These are phyloP conservation scores for Alliaria petiolata DNA, from an alignment of 345 rosid species.

Conservation along the genomic window DNA sequence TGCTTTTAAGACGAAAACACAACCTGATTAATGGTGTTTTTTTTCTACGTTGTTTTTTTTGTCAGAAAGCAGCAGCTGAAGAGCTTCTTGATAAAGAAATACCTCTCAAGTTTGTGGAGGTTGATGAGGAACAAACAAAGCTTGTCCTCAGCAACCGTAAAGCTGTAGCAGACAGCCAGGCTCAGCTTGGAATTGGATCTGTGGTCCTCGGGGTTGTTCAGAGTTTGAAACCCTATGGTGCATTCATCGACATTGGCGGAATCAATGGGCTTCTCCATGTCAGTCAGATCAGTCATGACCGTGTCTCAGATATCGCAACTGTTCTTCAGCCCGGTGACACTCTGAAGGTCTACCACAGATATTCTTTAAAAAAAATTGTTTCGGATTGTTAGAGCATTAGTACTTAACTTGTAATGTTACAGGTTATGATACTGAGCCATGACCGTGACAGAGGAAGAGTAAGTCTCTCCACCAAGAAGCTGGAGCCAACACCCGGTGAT, in stretches of 20 bases:
- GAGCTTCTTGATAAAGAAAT: constrained; percentile 83
- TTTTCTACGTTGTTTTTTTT: background rate
- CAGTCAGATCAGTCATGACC: constrained; percentile 98
- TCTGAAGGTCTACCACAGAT: constrained; percentile 51
- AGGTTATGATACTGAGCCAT: constrained; percentile 98
- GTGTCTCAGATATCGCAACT: constrained; percentile 83
- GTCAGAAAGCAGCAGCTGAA: constrained; percentile 77
- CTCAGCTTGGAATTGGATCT: constrained; percentile 94
- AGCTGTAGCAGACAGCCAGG: constrained; percentile 97
- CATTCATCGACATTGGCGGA: constrained; percentile 95
- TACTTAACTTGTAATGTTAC: constrained; percentile 13
- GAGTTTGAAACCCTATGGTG: constrained; percentile 97
- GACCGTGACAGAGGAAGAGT: constrained; percentile 97
- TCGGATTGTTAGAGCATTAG: background rate
- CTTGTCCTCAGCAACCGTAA: constrained; percentile 95
- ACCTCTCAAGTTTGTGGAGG: constrained; percentile 91
- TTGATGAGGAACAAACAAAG: constrained; percentile 90
- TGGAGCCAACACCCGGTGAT: constrained; percentile 98
- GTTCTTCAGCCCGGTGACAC: constrained; percentile 98
- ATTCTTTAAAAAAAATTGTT: background rate
- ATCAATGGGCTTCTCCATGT: constrained; percentile 97
- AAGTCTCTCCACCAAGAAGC: constrained; percentile 94
- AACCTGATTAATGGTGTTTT: background rate
- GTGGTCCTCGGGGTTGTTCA: constrained; percentile 86
- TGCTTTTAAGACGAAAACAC: background rate